These are phyloP conservation scores for Lentinula lateritia DNA, from an alignment of 768 basidiomycete species.

Conservation along the genomic window DNA sequence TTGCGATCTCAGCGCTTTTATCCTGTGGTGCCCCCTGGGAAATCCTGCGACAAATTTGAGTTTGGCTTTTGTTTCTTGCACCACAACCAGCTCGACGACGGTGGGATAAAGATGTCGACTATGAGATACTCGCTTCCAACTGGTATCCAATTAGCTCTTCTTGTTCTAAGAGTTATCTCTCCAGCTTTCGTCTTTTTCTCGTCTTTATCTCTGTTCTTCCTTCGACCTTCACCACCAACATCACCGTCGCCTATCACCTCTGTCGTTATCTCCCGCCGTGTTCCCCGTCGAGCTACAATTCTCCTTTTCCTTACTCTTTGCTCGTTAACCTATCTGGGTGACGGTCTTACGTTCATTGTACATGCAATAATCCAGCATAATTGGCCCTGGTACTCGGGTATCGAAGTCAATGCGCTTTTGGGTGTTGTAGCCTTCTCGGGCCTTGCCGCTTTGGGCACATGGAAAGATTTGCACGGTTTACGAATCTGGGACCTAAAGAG, in stretches of 20 bases:
- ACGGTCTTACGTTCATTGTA: slow-evolving; percentile 69
- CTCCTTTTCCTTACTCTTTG: slow-evolving; percentile 63
- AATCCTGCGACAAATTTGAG: background rate
- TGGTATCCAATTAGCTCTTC: slow-evolving; percentile 31
- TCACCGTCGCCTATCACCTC: slow-evolving; percentile 66
- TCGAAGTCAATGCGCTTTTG: slow-evolving; percentile 61
- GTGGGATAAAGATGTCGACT: slow-evolving; percentile 23
- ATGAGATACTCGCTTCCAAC: slow-evolving; percentile 16
- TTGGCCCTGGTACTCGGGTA: slow-evolving; percentile 61
- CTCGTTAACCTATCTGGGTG: slow-evolving; percentile 70
- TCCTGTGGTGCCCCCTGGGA: too few species aligned
- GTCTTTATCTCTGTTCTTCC: slow-evolving; percentile 52
- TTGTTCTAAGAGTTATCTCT: slow-evolving; percentile 59
- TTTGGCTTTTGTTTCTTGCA: slow-evolving; percentile 8
- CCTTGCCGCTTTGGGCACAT: slow-evolving; percentile 69
- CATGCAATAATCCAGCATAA: slow-evolving; percentile 57
- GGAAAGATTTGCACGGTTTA: slow-evolving; percentile 71
- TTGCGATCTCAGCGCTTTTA: too few species aligned
- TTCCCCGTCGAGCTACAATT: slow-evolving; percentile 75
- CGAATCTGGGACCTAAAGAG: slow-evolving; percentile 61
- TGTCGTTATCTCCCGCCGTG: slow-evolving; percentile 66
- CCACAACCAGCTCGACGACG: slow-evolving; percentile 15
- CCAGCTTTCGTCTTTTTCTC: slow-evolving; percentile 61
- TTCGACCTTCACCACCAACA: slow-evolving; percentile 35
- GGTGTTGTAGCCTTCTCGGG: slow-evolving; percentile 69